phyloP scores from a whole-genome alignment of 768 basidiomycete species.

The Panaeolus papilionaceus region DNA sequence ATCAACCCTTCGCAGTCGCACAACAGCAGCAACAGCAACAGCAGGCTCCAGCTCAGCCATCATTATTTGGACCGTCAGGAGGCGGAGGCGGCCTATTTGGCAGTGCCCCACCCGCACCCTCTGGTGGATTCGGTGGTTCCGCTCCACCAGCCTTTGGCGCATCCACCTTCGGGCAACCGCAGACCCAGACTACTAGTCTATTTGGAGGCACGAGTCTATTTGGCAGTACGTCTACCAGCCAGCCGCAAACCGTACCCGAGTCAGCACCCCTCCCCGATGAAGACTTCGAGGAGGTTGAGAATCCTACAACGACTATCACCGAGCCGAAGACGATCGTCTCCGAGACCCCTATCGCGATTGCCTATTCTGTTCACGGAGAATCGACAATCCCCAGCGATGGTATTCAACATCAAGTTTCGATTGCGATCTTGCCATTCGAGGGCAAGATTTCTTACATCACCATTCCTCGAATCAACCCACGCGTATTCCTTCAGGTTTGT shows the following conservation, averaged over 20 bases:
- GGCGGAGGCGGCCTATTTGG: not conserved
- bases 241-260: not conserved
- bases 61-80: not conserved
- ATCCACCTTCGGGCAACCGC: no score
- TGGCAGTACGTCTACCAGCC: not conserved
- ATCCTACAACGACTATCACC: constrained; percentile 28
- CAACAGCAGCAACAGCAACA: constrained; percentile 16
- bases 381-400: constrained; percentile 62
- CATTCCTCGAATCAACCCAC: constrained; percentile 54
- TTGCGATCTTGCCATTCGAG: constrained; percentile 55
- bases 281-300: constrained; percentile 38
- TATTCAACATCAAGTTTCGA: constrained; percentile 56
- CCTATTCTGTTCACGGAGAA: constrained; percentile 55
- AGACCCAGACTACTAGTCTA: no score
- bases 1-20: not conserved
- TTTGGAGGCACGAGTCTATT: not conserved
- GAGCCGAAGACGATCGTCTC: constrained; percentile 51
- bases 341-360: constrained; percentile 58
- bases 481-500: constrained; percentile 57
- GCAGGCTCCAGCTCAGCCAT: not conserved
- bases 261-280: constrained; percentile 23
- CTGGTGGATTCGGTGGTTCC: not conserved
- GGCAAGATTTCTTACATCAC: constrained; percentile 52
- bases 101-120: not conserved
- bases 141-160: no score